Conservation (phyloP, 331 rosid genomes). For the Erythrophleum ivorense region DNA sequence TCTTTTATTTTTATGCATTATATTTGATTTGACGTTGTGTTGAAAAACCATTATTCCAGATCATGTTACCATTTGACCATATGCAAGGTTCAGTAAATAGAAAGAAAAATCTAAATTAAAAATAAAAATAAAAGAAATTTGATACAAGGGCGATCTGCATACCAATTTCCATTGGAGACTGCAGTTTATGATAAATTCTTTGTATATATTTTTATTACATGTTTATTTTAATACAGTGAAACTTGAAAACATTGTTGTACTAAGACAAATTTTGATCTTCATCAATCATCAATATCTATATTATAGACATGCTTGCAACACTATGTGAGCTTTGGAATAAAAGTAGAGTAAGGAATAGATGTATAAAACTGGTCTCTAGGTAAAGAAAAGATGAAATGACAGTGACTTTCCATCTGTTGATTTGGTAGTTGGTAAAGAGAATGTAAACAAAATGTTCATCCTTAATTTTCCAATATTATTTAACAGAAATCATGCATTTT, state of each 20-base stretch:
- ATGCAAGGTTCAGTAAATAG: not conserved
- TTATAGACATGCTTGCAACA: not conserved
- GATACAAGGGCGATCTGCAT: not conserved
- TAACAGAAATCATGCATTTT: not conserved
- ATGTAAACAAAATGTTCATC: not conserved
- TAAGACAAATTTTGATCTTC: not conserved
- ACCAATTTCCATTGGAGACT: not conserved
- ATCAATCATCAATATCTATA: not conserved
- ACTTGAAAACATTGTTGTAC: not conserved
- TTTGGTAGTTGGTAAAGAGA: not conserved
- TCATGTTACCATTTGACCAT: not conserved
- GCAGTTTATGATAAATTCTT: not conserved
- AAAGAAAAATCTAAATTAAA: not conserved
- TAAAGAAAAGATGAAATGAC: not conserved
- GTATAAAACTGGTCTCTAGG: not conserved
- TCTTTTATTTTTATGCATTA: constrained; percentile 1
- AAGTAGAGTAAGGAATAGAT: not conserved
- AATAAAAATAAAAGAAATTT: not conserved
- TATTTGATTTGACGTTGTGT: not conserved
- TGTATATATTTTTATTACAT: not conserved
- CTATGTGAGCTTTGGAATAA: not conserved
- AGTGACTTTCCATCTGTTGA: not conserved
- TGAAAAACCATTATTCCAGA: not conserved
- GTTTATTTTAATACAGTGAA: not conserved
- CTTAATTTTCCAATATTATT: not conserved